A percentile compares a stretch with the other conserved stretches of the same genome.
phyloP scores from a whole-genome alignment of 768 basidiomycete genomes.

The Mycena albidolilacea region DNA sequence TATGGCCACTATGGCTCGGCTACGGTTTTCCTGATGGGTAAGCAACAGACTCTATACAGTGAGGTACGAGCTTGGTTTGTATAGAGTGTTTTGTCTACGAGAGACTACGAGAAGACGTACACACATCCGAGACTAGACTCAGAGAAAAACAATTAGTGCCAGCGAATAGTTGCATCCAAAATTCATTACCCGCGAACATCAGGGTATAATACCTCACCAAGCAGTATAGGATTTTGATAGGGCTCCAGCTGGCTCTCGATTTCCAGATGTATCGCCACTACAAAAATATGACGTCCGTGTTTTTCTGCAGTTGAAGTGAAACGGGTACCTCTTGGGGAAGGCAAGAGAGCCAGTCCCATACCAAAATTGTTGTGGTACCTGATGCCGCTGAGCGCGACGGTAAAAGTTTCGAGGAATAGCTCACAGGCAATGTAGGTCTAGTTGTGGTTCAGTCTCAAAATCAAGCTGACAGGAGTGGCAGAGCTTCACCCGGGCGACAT shows the following conservation, averaged over 20 bases:
- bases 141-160: neutral
- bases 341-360: slow-evolving; percentile 42
- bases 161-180: neutral
- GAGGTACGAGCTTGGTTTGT: no score
- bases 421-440: slow-evolving; percentile 39
- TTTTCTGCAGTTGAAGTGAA: neutral
- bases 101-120: slow-evolving; percentile 23
- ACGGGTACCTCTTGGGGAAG: slow-evolving; percentile 36
- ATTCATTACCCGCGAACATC: slow-evolving; percentile 35
- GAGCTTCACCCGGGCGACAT: slow-evolving; percentile 20
- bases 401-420: neutral
- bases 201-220: slow-evolving; percentile 38
- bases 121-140: slow-evolving; percentile 33
- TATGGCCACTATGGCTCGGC: no score
- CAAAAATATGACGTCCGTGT: neutral
- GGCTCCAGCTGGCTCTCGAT: slow-evolving; percentile 24
- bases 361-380: slow-evolving; percentile 38
- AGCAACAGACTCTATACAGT: no score
- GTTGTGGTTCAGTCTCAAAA: neutral
- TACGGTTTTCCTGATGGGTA: no score
- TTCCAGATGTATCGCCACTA: slow-evolving; percentile 38
- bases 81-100: no score
- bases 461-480: neutral
- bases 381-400: neutral
- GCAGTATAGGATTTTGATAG: slow-evolving; percentile 35